Evolutionary conservation across 78 protist species (phyloP).

Genomic region (Dictyostelium capitatum): DNA sequence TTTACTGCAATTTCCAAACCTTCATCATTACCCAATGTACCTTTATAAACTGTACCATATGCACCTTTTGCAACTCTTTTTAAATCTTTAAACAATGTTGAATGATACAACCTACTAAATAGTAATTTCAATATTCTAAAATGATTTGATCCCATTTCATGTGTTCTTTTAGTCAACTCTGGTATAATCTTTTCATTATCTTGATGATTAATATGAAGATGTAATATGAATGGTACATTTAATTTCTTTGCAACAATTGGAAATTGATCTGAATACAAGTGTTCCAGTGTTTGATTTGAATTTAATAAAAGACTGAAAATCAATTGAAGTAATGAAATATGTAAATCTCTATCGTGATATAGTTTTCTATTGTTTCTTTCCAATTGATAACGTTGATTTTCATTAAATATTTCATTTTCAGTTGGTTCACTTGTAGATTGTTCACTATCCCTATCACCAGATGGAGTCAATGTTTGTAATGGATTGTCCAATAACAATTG

Average conservation of each 20-base stretch:
- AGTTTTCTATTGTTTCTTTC: conserved; percentile 82
- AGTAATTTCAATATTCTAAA: conserved; percentile 79
- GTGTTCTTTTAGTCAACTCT: conserved; percentile 42
- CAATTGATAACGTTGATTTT: conserved; percentile 35
- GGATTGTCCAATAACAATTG: conserved; percentile 73
- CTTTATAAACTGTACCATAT: conserved; percentile 86
- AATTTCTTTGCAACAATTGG: conserved; percentile 77
- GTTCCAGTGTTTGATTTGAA: conserved; percentile 84
- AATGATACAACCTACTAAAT: conserved; percentile 57
- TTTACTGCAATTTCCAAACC: conserved; percentile 76
- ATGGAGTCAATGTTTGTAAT: conserved; percentile 8
- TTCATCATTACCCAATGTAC: conserved; percentile 74
- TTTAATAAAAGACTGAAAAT: conserved; percentile 73
- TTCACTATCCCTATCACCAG: not conserved
- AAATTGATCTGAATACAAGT: conserved; percentile 77
- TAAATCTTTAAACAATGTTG: conserved; percentile 33
- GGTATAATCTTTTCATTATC: conserved; percentile 69
- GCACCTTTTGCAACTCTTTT: conserved; percentile 84
- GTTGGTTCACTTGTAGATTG: conserved; percentile 37
- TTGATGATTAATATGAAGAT: conserved; percentile 79
- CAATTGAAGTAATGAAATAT: conserved; percentile 66
- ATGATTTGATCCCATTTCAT: conserved; percentile 70
- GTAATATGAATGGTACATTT: conserved; percentile 84
- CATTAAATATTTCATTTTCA: conserved; percentile 43
- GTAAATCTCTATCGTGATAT: conserved; percentile 81